Evolutionary conservation across 345 rosid genomes (phyloP), one percentile per base, ranked within the genome.

Genomic region (Anacardium occidentale): DNA sequence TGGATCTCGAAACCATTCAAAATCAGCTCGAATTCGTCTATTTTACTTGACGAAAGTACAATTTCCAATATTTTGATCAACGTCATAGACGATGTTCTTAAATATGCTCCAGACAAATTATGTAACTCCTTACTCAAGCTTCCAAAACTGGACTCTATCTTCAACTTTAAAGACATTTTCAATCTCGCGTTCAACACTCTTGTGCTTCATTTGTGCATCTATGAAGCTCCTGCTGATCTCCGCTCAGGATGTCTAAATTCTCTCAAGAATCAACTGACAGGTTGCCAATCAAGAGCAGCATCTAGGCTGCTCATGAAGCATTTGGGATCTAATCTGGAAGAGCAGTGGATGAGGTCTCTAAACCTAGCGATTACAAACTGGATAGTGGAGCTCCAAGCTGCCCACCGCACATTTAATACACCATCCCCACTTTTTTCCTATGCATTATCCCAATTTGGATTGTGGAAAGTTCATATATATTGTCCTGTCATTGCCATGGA

Each of bases 401-500:
- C 45, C 5, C 65, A 60, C 62, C 80, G 53, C 61, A 50, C 52
- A 6, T 26, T 85, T 64, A 87, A 76, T 62, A 86, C 91, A 0
- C 93, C 96, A 42, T 91, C 96, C 12, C 87, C 92, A 0, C 74
- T 94, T 67, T 94, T 90, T 76, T 91, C 98, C 1, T 89, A 90
- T 66, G 86, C 89, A 12, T 52, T 84, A 48, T 85, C 97, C 22
- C 80, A 86, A 22, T 78, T 76, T 20, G 96, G 94, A 71, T 72
- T 90, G 48, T 94, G 96, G 98, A 94, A 94, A 79, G 89, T 91
- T 68, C 89, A 91, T 12, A 71, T 91, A 1, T 94, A 87, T 60
- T 94, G 97, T 76, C 97, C 96, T 66, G 68, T 91, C 17, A 85
- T 94, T 40, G 96, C 97, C 64, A 90, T 91, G 98, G 91, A 84